A percentile compares a stretch with the other conserved stretches of the same genome.
Conservation (phyloP, 441 rosid species). For the Pelargonium myrrhifolium region DNA sequence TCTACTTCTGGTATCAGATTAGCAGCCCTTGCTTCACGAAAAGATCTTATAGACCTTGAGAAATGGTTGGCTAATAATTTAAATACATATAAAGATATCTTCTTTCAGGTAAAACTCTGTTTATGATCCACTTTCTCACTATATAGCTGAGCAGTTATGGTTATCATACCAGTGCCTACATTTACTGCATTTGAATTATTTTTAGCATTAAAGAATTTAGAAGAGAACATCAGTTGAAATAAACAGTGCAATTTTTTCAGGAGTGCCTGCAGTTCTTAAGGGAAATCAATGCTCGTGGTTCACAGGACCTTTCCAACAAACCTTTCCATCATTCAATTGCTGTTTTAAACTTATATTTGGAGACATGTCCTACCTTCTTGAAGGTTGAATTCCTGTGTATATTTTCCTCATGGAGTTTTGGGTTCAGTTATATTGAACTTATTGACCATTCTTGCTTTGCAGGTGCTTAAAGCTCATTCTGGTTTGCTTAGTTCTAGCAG, state of each 20-base stretch:
- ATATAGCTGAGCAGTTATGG: neutral
- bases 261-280: constrained; percentile 82
- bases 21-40: constrained; percentile 78
- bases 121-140: neutral
- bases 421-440: neutral
- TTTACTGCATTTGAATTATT: neutral
- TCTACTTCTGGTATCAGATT: constrained; percentile 57
- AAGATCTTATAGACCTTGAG: constrained; percentile 75
- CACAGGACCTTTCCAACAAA: constrained; percentile 58
- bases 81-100: constrained; percentile 50
- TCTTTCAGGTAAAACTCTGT: constrained; percentile 57
- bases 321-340: constrained; percentile 55
- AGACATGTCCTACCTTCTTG: constrained; percentile 50
- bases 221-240: constrained; percentile 18
- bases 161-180: neutral
- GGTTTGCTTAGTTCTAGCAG: constrained; percentile 24
- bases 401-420: constrained; percentile 2
- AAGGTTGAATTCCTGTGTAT: constrained; percentile 42
- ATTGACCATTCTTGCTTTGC: constrained; percentile 11
- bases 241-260: constrained; percentile 35
- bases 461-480: constrained; percentile 68
- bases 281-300: constrained; percentile 62
- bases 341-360: constrained; percentile 53
- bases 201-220: constrained; percentile 12
- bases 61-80: constrained; percentile 67